A percentile compares a stretch with the other conserved stretches of the same genome.
These are phyloP conservation scores for Calophaca sinica DNA, from an alignment of 306 rosid genomes.

Conservation along the genomic window DNA sequence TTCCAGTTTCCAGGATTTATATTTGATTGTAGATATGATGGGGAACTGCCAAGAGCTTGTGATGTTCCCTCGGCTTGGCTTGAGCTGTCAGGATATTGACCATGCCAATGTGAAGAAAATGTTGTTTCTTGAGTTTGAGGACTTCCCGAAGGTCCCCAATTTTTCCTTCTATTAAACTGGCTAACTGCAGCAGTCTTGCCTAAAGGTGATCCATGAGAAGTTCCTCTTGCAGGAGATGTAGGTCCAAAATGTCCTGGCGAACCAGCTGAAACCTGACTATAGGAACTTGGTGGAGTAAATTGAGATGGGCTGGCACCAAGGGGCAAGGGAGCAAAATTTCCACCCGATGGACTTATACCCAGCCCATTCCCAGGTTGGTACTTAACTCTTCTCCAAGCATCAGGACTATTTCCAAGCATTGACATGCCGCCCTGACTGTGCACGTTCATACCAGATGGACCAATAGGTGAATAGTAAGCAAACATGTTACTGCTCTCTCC, in stretches of 20 bases:
- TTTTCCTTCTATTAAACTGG: conserved; percentile 90
- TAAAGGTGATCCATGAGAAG: conserved; percentile 91
- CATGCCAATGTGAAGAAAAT: conserved; percentile 77
- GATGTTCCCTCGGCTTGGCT: conserved; percentile 76
- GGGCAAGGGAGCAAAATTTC: conserved; percentile 92
- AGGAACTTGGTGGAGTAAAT: conserved; percentile 91
- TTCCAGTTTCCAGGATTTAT: conserved; percentile 75
- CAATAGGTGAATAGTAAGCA: conserved; percentile 91
- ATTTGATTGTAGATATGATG: conserved; percentile 71
- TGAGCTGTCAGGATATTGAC: conserved; percentile 69
- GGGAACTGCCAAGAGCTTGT: conserved; percentile 70
- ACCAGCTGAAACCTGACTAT: conserved; percentile 77
- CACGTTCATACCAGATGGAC: conserved; percentile 89
- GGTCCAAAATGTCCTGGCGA: conserved; percentile 97
- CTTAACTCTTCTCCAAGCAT: conserved; percentile 82
- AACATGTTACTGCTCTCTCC: conserved; percentile 84
- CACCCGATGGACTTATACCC: conserved; percentile 92
- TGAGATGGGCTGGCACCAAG: conserved; percentile 99
- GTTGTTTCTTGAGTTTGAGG: conserved; percentile 79
- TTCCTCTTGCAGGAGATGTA: conserved; percentile 96
- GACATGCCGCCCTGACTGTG: conserved; percentile 72
- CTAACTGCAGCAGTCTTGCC: conserved; percentile 86
- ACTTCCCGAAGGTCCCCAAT: conserved; percentile 83
- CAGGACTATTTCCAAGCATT: conserved; percentile 95
- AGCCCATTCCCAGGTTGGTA: conserved; percentile 83